phyloP scores from a whole-genome alignment of 2,329 filamentous ascomycete genomes.

The Dryadomyces sulphureus region DNA sequence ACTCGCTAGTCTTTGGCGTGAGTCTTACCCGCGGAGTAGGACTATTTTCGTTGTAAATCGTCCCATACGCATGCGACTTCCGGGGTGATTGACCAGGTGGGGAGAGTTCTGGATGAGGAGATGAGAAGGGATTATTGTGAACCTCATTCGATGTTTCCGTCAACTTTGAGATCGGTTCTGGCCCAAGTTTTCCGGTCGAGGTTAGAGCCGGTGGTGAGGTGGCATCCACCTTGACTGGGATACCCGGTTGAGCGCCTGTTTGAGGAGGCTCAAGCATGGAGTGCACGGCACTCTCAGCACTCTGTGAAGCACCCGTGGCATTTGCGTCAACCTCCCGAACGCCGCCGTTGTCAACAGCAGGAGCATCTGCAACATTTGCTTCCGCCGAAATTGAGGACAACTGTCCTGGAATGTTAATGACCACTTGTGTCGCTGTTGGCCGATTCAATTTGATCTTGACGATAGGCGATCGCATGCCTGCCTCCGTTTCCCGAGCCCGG shows the following conservation, averaged over 20 bases:
- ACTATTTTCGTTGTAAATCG: slow-evolving; percentile 20
- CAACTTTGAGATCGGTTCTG: slow-evolving; percentile 2
- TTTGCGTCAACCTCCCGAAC: too few species aligned
- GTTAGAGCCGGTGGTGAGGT: neutral
- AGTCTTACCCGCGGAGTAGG: slow-evolving; percentile 9
- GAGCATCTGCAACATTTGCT: too few species aligned
- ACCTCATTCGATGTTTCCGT: slow-evolving; percentile 15
- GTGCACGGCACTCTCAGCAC: slow-evolving; percentile 5
- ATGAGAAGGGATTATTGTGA: slow-evolving; percentile 27
- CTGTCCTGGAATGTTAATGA: neutral
- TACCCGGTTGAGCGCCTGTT: neutral
- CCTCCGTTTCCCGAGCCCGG: slow-evolving; percentile 38
- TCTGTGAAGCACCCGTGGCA: too few species aligned
- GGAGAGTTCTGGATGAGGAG: slow-evolving; percentile 25
- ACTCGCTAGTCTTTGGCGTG: neutral
- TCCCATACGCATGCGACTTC: slow-evolving; percentile 24
- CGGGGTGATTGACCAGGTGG: slow-evolving; percentile 25
- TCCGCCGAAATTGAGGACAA: too few species aligned
- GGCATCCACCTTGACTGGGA: slow-evolving; percentile 5
- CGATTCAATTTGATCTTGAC: slow-evolving; percentile 38
- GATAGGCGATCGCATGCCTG: slow-evolving; percentile 26
- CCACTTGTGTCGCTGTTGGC: neutral
- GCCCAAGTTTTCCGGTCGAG: neutral
- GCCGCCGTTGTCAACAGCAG: too few species aligned
- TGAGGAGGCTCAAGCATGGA: neutral